These are phyloP conservation scores for Talaromyces verruculosus DNA, from an alignment of 2,329 filamentous ascomycete genomes.

Conservation along the genomic window DNA sequence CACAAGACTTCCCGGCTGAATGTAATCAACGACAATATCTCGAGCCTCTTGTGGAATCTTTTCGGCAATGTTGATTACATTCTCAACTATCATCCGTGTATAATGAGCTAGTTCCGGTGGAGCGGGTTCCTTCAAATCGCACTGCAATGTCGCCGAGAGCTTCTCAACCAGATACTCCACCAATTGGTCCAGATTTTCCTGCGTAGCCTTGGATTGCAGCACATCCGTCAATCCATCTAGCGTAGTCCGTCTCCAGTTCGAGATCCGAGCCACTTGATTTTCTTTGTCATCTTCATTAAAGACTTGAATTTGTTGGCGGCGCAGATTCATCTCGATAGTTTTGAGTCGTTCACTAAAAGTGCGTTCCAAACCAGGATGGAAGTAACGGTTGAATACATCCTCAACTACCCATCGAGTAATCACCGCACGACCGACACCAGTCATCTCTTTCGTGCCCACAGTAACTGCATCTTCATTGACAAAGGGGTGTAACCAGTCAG, in stretches of 20 bases:
- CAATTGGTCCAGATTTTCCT: constrained; percentile 66
- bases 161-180: constrained; percentile 68
- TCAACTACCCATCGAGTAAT: constrained; percentile 89
- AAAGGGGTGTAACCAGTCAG: constrained; percentile 73
- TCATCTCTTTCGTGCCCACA: constrained; percentile 96
- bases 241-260: constrained; percentile 91
- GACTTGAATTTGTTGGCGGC: constrained; percentile 70
- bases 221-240: constrained; percentile 80
- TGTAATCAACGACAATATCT: constrained; percentile 85
- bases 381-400: constrained; percentile 86
- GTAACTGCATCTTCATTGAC: constrained; percentile 83
- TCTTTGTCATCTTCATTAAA: constrained; percentile 85
- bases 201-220: constrained; percentile 65
- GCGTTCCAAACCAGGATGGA: constrained; percentile 83
- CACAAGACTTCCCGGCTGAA: constrained; percentile 71
- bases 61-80: constrained; percentile 79
- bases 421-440: constrained; percentile 82
- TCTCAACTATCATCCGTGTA: constrained; percentile 87
- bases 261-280: constrained; percentile 79
- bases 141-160: constrained; percentile 67
- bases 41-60: constrained; percentile 89
- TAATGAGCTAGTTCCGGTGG: constrained; percentile 82
- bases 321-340: constrained; percentile 81
- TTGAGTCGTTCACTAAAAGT: constrained; percentile 77
- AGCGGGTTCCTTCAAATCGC: constrained; percentile 72